Conservation (phyloP, 441 rosid genomes). For the Populus hybrid region DNA sequence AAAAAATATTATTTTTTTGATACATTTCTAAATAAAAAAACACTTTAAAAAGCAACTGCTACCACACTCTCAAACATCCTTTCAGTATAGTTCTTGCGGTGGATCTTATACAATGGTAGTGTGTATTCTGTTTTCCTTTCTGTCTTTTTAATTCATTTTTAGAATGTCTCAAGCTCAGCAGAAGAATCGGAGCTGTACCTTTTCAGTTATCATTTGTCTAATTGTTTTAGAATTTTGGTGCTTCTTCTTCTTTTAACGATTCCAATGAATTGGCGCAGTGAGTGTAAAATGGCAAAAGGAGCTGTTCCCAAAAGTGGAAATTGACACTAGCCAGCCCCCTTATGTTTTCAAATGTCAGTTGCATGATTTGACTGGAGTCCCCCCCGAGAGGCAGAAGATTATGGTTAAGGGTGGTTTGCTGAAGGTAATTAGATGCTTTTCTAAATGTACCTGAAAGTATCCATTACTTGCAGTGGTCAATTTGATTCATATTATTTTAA, state of each 20-base stretch:
- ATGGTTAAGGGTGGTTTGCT: slow-evolving; percentile 97
- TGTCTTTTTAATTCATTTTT: background rate
- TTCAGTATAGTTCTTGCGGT: background rate
- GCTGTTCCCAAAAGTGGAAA: slow-evolving; percentile 71
- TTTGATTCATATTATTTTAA: background rate
- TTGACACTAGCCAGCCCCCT: slow-evolving; percentile 72
- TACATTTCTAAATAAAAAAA: too few species aligned
- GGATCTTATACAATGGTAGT: background rate
- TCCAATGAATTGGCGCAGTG: slow-evolving; percentile 39
- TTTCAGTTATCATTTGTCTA: background rate
- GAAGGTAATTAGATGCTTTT: slow-evolving; percentile 48
- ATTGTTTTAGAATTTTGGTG: background rate
- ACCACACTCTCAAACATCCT: too few species aligned
- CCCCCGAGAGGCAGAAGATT: slow-evolving; percentile 97
- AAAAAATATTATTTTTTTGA: too few species aligned
- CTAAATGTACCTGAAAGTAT: background rate
- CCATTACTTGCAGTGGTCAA: background rate
- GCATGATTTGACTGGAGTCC: slow-evolving; percentile 91
- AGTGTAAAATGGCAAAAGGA: slow-evolving; percentile 97
- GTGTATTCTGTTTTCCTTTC: too few species aligned
- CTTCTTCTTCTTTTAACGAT: too few species aligned
- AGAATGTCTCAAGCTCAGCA: background rate
- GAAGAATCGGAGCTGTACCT: background rate
- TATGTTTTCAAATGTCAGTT: slow-evolving; percentile 86
- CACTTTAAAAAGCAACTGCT: too few species aligned